phyloP scores from a whole-genome alignment of 441 rosid species.

The Theobroma grandiflorum region DNA sequence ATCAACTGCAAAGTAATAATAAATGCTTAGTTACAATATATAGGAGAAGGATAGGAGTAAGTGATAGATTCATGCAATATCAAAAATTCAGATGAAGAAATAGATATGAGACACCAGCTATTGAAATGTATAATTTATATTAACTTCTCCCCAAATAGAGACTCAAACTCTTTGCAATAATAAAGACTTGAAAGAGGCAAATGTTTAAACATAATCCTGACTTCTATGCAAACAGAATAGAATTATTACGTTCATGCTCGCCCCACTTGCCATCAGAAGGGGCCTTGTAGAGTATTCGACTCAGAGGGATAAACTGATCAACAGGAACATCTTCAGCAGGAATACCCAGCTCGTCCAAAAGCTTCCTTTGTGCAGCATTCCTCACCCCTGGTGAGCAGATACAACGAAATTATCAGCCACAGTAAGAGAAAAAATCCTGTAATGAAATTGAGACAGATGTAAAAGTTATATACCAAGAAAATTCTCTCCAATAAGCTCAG shows the following conservation, averaged over 20 bases:
- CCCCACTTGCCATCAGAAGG: conserved; percentile 99
- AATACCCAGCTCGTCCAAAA: conserved; percentile 91
- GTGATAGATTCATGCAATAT: not conserved
- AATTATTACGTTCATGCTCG: conserved; percentile 84
- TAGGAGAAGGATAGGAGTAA: not conserved
- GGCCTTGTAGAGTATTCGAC: conserved; percentile 92
- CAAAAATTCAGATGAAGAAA: not conserved
- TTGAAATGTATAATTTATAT: not conserved
- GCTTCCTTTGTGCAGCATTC: conserved; percentile 98
- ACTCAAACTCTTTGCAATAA: not conserved
- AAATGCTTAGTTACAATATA: not conserved
- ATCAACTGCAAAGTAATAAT: conserved; percentile 64
- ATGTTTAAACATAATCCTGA: not conserved
- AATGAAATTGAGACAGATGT: not conserved
- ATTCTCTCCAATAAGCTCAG: conserved; percentile 82
- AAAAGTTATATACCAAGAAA: conserved; percentile 62
- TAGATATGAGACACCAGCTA: not conserved
- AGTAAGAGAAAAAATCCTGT: not conserved
- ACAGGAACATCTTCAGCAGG: conserved; percentile 86
- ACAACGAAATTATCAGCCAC: conserved; percentile 4
- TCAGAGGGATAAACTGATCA: conserved; percentile 69
- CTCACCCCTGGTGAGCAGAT: conserved; percentile 68
- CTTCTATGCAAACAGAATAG: not conserved
- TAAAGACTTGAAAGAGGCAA: not conserved
- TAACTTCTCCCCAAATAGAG: not conserved